Base-by-base conservation (phyloP, 495 filamentous ascomycete genomes). In the Thermothielavioides terrestris region DNA sequence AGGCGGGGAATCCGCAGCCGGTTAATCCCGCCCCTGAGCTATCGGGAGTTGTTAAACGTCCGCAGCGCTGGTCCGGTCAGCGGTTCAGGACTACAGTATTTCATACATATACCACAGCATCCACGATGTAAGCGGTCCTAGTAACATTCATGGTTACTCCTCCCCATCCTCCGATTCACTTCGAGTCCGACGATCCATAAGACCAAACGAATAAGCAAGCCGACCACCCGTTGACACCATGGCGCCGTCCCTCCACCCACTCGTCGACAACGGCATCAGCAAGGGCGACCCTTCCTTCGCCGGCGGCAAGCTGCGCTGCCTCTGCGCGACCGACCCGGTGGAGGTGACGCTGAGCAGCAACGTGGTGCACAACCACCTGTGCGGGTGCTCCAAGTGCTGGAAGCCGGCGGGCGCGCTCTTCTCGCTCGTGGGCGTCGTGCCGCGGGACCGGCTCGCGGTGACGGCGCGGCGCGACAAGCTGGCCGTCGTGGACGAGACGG, bases 381-480 rank as follows among this genome's bases (percentile, higher is more conserved):
- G 79, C 63, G 80, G 78, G 27, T 81, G 79, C 67, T 81, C 78
- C 52, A 78, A 81, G 58, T 82, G 78, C 71, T 81, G 78, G 78
- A 81, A 81, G 59, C 79, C 79, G 4, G 28, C 51, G 0, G 73
- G 75, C 27, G 64, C 77, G 2, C 72, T 81, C 49, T 83, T 83
- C 70, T 75, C 75, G 57, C 48, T 82, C 55, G 75, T 82, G 28
- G 78, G 66, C 43, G 78, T 81, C 31, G 56, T 81, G 3, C 70
- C 77, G 25, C 56, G 61, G 12, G 67, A 69, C 43, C 60, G 71
- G 17, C 50, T 82, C 31, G 49, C 55, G 15, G 71, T 80, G 4
- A 72, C 75, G 3, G 70, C 73, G 21, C 72, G 77, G 59, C 70
- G 22, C n/a, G 56, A 66, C 14, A 81, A 81, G 58, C 72, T 82